These are phyloP conservation scores for Psilocybe tampanensis DNA, from an alignment of 768 basidiomycete species.

Conservation along the genomic window DNA sequence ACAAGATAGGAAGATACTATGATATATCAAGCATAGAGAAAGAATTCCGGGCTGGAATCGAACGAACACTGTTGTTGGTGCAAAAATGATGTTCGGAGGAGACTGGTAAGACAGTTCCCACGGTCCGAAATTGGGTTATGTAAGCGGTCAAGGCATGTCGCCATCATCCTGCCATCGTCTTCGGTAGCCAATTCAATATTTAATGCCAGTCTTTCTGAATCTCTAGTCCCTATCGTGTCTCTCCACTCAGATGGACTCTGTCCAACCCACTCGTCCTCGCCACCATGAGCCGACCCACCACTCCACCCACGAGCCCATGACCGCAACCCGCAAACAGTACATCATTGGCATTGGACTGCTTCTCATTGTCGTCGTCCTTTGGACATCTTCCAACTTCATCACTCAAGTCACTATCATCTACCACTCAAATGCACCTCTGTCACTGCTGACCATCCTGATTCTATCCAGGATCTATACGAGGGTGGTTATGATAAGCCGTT, in stretches of 20 bases:
- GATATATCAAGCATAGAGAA: slow-evolving; percentile 16
- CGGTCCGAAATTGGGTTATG: not conserved
- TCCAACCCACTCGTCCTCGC: not conserved
- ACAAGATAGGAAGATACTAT: slow-evolving; percentile 2
- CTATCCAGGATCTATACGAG: slow-evolving; percentile 47
- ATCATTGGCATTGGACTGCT: slow-evolving; percentile 68
- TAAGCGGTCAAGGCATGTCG: slow-evolving; percentile 1
- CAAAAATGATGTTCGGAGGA: not conserved
- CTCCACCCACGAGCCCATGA: slow-evolving; percentile 15
- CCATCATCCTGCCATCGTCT: not conserved
- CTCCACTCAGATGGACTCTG: slow-evolving; percentile 7
- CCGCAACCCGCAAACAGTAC: slow-evolving; percentile 36
- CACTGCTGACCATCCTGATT: not conserved
- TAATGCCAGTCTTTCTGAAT: not conserved
- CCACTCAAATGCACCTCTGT: not conserved
- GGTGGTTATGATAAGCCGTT: slow-evolving; percentile 89
- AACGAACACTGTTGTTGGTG: not conserved
- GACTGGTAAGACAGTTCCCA: not conserved
- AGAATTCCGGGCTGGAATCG: not conserved
- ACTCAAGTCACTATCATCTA: slow-evolving; percentile 59
- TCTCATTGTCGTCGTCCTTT: slow-evolving; percentile 77
- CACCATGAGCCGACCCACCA: not conserved
- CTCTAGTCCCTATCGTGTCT: not conserved
- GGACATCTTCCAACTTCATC: slow-evolving; percentile 88
- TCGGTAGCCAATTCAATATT: too few relatives aligned